Percentiles rank a stretch among this genome's conserved stretches.
phyloP scores from a whole-genome alignment of 345 rosid species.

The Salix purpurea region DNA sequence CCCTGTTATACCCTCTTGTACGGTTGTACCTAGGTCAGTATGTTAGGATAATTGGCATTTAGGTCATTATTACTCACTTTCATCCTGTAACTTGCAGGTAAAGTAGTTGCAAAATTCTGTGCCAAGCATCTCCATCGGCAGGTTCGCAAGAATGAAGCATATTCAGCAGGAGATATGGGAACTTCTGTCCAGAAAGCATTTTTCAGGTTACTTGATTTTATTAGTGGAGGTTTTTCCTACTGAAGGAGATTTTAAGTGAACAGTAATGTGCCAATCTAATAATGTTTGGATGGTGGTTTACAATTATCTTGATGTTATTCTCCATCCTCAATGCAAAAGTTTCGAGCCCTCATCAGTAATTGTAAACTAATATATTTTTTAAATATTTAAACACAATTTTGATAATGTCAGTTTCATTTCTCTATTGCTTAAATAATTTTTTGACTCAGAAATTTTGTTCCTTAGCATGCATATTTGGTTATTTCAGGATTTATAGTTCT shows the following conservation, averaged over 20 bases:
- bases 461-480: neutral
- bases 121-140: slow-evolving; percentile 88
- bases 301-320: neutral
- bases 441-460: neutral
- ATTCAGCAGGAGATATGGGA: slow-evolving; percentile 67
- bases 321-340: neutral
- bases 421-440: neutral
- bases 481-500: neutral
- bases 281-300: neutral
- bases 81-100: slow-evolving; percentile 48
- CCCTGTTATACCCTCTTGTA: too few species aligned
- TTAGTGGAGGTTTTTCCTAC: neutral
- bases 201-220: slow-evolving; percentile 51
- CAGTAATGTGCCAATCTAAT: neutral
- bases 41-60: neutral
- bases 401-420: neutral
- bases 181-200: slow-evolving; percentile 70
- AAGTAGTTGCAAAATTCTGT: slow-evolving; percentile 90
- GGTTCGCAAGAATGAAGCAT: slow-evolving; percentile 65
- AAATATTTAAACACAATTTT: neutral
- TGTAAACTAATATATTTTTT: neutral
- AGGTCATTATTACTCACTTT: neutral
- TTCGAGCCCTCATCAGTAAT: neutral
- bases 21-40: neutral
- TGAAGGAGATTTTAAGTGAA: neutral